A percentile compares a stretch with the other conserved stretches of the same genome.
These are phyloP conservation scores for Globisporangium rhizosaccharum DNA, from an alignment of 352 stramenopile species.

Conservation along the genomic window DNA sequence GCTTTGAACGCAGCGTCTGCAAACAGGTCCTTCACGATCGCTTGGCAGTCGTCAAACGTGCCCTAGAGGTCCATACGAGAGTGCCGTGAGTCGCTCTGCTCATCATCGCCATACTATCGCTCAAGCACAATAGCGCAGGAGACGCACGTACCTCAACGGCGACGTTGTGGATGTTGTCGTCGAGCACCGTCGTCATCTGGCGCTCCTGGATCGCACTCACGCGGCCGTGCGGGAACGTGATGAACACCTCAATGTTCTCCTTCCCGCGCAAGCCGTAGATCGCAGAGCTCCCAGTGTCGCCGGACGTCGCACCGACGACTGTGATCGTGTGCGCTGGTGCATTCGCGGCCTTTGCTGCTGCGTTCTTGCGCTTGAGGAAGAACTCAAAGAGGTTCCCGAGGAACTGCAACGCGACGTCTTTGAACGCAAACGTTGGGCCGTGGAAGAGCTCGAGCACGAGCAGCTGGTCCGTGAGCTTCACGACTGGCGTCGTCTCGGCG, in stretches of 20 bases:
- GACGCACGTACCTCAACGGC: slow-evolving; percentile 43
- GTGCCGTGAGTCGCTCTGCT: too few species aligned
- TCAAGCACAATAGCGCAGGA: background rate
- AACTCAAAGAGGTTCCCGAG: slow-evolving; percentile 99
- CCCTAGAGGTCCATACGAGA: slow-evolving; percentile 35
- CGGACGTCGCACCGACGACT: slow-evolving; percentile 96
- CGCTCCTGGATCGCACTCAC: slow-evolving; percentile 97
- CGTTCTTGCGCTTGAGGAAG: slow-evolving; percentile 92
- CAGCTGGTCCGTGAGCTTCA: slow-evolving; percentile 86
- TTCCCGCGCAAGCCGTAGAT: slow-evolving; percentile 98
- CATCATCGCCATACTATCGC: background rate
- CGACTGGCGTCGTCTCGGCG: slow-evolving; percentile 92
- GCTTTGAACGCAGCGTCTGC: slow-evolving; percentile 92
- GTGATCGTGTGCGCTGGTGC: slow-evolving; percentile 86
- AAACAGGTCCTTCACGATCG: slow-evolving; percentile 98
- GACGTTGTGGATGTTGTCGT: slow-evolving; percentile 98
- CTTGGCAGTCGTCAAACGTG: slow-evolving; percentile 99
- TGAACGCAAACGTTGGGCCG: slow-evolving; percentile 99
- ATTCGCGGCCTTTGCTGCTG: slow-evolving; percentile 31
- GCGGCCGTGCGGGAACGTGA: slow-evolving; percentile 95
- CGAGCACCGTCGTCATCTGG: slow-evolving; percentile 98
- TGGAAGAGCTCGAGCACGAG: slow-evolving; percentile 98
- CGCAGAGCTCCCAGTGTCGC: slow-evolving; percentile 96
- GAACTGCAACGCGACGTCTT: slow-evolving; percentile 99
- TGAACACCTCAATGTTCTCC: slow-evolving; percentile 97